Evolutionary conservation across 306 rosid genomes (phyloP).

Genomic region (Rosa lucieae): DNA sequence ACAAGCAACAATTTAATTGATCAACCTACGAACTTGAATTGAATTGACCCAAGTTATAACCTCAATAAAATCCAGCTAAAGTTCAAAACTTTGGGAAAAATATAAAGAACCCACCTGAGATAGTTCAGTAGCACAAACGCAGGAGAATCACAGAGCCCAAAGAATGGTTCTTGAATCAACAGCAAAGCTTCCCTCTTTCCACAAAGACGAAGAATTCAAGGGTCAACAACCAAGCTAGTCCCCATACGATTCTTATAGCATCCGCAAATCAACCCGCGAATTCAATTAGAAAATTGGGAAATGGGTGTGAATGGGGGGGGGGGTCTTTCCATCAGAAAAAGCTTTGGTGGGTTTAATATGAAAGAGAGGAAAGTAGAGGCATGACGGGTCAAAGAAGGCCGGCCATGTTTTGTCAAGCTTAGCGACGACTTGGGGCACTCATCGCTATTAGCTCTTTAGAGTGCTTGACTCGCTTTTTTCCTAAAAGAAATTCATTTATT

Average conservation of each 20-base stretch:
- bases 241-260: neutral
- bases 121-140: neutral
- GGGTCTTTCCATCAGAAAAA: slow-evolving; percentile 1
- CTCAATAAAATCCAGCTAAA: slow-evolving; percentile 6
- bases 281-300: neutral
- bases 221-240: slow-evolving; percentile 9
- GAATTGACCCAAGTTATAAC: slow-evolving; percentile 19
- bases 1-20: slow-evolving; percentile 10
- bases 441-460: neutral
- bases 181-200: slow-evolving; percentile 5
- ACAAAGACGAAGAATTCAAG: slow-evolving; percentile 18
- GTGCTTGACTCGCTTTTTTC: slow-evolving; percentile 21
- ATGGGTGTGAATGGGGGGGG: slow-evolving; percentile 23
- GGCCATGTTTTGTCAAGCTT: slow-evolving; percentile 36
- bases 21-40: neutral
- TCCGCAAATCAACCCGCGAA: neutral
- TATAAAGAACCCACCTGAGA: slow-evolving; percentile 34
- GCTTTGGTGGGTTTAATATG: neutral
- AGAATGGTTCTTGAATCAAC: slow-evolving; percentile 19
- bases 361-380: neutral
- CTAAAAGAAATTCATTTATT: neutral
- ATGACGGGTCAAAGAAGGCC: slow-evolving; percentile 35
- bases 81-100: neutral
- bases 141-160: slow-evolving; percentile 14
- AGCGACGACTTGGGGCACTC: slow-evolving; percentile 35